Evolutionary conservation across 2,329 filamentous ascomycete genomes (phyloP).

Genomic region (Aspergillus fructus): DNA sequence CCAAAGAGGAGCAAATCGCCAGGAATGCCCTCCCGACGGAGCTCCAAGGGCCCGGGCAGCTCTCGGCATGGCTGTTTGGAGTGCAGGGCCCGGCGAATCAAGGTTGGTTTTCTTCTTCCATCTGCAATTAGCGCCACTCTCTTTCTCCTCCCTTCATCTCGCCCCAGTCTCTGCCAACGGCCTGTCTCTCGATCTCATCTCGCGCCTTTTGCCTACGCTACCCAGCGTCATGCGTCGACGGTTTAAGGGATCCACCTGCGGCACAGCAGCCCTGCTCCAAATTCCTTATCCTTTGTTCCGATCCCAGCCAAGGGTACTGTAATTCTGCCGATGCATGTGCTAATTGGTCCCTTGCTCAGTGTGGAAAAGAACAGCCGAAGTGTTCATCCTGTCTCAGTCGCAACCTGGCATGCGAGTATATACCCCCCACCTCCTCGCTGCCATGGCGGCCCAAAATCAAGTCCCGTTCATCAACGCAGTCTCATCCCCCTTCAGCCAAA

Average conservation of each 20-base stretch:
- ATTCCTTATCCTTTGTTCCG: background rate
- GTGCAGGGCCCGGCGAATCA: slow-evolving; percentile 21
- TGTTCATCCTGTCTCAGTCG: slow-evolving; percentile 17
- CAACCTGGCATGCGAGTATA: slow-evolving; percentile 17
- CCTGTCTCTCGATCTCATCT: background rate
- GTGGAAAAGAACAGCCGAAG: slow-evolving; percentile 16
- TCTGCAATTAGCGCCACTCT: background rate
- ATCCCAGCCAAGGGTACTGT: background rate
- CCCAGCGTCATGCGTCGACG: background rate
- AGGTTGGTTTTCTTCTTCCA: slow-evolving; percentile 17
- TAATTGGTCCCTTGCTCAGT: slow-evolving; percentile 15
- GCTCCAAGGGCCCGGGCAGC: slow-evolving; percentile 8
- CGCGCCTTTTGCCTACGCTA: background rate
- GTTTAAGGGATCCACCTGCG: background rate
- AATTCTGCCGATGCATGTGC: slow-evolving; percentile 3
- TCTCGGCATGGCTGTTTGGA: slow-evolving; percentile 20
- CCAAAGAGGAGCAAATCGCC: background rate
- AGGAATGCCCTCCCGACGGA: slow-evolving; percentile 20
- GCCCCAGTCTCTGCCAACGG: background rate
- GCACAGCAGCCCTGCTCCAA: background rate
- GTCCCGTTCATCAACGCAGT: slow-evolving; percentile 14
- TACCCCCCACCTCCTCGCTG: slow-evolving; percentile 10
- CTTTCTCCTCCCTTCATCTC: background rate
- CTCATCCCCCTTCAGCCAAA: slow-evolving; percentile 2
- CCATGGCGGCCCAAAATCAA: slow-evolving; percentile 13